Evolutionary conservation across 441 rosid genomes (phyloP).

Genomic region (Mallotus japonicus): DNA sequence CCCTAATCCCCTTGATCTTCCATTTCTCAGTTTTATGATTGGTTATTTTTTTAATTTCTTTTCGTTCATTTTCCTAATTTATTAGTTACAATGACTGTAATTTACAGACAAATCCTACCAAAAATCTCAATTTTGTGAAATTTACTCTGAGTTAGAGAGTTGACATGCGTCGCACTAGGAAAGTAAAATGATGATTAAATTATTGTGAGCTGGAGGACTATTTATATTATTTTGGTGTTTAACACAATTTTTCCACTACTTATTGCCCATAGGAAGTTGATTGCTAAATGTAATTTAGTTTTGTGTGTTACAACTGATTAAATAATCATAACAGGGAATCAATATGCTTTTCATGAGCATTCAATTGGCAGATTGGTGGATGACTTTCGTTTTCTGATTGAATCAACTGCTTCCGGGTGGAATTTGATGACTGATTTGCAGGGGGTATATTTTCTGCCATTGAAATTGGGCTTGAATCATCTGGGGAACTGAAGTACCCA

Average conservation of each 20-base stretch:
- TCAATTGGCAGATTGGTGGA: conserved; percentile 66
- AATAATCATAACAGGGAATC: conserved; percentile 53
- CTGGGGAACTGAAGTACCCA: too few relatives aligned
- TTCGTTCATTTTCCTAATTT: too few relatives aligned
- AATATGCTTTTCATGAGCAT: conserved; percentile 77
- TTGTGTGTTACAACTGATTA: conserved; percentile 19
- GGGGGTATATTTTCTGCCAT: too few relatives aligned
- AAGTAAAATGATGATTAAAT: background rate
- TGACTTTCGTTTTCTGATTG: conserved; percentile 61
- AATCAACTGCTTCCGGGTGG: conserved; percentile 30
- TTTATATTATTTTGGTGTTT: background rate
- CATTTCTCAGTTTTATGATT: too few relatives aligned
- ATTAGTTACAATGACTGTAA: too few relatives aligned
- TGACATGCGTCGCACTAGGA: background rate
- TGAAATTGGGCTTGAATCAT: too few relatives aligned
- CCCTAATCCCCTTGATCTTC: background rate
- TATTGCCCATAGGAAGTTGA: background rate
- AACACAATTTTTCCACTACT: background rate
- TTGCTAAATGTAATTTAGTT: background rate
- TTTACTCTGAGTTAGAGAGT: background rate
- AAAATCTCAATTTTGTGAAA: too few relatives aligned
- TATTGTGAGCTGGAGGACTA: too few relatives aligned
- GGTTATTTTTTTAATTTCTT: background rate
- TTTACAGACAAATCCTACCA: too few relatives aligned
- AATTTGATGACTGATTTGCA: too few relatives aligned